Conservation (phyloP, 495 filamentous ascomycete genomes). For the Hypoxylon trugodes region DNA sequence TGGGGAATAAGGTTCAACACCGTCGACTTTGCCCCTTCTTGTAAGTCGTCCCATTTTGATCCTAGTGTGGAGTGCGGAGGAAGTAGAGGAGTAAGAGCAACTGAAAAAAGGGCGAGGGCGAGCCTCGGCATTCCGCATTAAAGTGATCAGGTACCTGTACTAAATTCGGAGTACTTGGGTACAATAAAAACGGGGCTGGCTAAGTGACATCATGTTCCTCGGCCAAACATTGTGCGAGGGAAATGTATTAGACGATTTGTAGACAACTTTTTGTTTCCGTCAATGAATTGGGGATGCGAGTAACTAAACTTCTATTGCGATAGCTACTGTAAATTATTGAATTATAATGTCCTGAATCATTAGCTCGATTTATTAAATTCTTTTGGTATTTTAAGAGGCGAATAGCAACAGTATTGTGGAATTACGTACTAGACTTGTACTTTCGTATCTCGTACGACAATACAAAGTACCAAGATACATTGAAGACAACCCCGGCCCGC, state of each 20-base stretch:
- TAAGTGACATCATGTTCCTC: conserved; percentile 41
- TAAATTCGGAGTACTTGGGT: conserved; percentile 11
- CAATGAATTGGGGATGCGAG: neutral
- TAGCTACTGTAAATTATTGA: neutral
- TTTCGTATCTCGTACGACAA: neutral
- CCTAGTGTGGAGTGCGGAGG: conserved; percentile 5
- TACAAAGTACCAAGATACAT: neutral
- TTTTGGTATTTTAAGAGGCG: neutral
- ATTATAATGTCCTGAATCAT: conserved; percentile 11
- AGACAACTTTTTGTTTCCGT: conserved; percentile 9
- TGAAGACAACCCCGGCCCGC: conserved; percentile 17
- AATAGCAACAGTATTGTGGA: too few species aligned
- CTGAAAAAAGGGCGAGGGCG: too few species aligned
- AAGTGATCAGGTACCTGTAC: conserved; percentile 13
- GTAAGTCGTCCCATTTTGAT: conserved; percentile 4
- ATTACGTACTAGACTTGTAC: neutral
- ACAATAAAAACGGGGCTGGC: neutral
- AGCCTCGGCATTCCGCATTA: conserved; percentile 44
- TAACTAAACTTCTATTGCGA: conserved; percentile 1
- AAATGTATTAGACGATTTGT: too few species aligned
- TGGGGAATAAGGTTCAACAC: conserved; percentile 35
- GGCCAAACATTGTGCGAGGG: conserved; percentile 32
- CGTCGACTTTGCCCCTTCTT: conserved; percentile 23
- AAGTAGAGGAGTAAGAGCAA: conserved; percentile 15
- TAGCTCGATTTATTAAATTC: neutral